Base-by-base conservation (phyloP, 2,329 filamentous ascomycete genomes). In the Clonostachys sp. region DNA sequence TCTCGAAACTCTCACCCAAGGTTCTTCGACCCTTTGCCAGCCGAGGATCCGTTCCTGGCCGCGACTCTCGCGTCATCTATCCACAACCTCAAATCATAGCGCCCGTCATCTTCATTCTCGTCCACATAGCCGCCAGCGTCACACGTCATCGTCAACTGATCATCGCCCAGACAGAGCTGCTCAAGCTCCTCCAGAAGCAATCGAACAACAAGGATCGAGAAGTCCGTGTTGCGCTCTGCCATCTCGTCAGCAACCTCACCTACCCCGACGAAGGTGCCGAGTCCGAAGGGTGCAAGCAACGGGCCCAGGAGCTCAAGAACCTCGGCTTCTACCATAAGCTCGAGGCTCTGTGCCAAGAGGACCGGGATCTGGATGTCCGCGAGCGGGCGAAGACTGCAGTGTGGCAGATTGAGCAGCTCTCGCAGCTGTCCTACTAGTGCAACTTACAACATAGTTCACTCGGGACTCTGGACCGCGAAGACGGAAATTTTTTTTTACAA, bases 81-180 rank as follows among this genome's bases (percentile, higher is more conserved):
- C 77, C 80, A 9, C 78, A 81, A 52, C 62, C 77, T 20, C 87
- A 89, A 64, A 87, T 96, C 51, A 78, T 96, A 45, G 79, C 81
- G 57, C 80, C 88, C 4, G 86, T 92, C 12, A 81, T 90, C 30
- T 94, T 84, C 61, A 84, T 96, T 48, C 75, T 97, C 44, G 86
- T 94, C 13, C 91, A 97, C 68, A 83, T 97, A 57, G 90, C 91
- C 16, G 92, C 91, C 10, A 89, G 89, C 53, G 74, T 84, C 12
- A 83, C 90, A 4, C 78, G 81, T 33, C 90, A 96, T 65, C 83
- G 90, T 47, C 84, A 91, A 59, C 70, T 89, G 14, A 75, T 95
- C 12, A 81, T 95, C 45, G 77, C 83, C 4, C 91, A 96, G 64
- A 86, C 81, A 3, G 80, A 86, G 12, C 73, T 97, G 5, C 75